Base-by-base conservation (phyloP, 2,329 filamentous ascomycete genomes). In the Aspergillus vadensis region DNA sequence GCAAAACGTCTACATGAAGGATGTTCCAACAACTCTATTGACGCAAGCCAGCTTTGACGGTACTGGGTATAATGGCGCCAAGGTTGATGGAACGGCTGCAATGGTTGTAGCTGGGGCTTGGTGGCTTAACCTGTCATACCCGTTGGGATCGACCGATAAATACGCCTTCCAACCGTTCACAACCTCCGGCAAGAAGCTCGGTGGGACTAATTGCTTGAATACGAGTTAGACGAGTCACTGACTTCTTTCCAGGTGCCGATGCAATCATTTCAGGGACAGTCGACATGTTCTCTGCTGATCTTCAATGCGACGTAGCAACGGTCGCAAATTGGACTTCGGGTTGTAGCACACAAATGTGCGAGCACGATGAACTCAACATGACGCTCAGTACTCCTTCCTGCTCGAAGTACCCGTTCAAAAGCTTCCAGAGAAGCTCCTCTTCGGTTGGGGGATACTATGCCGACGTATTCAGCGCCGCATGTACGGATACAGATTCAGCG, bases 151-250 rank as follows among this genome's bases (percentile, higher is more conserved):
- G 15, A 61, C 59, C 14, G 55, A 58, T 9, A n/a, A 52, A 21
- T 58, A 63, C 25, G 61, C 61, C 12, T 61, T 61, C 25, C 21
- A 43, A 23, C 52, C 53, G 10, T 63, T 63, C 39, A 58, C 17
- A 5, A 48, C 21, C 9, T 53, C 48, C 5, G 7, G 32, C 12
- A 19, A 23, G 3, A 10, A 21, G 17, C 30, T 50, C 14, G 56
- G 56, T 44, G 27, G n/a, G 55, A 14, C 32, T 6, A 14, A 12
- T 5, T n/a, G 4, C 12, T 14, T 4, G 5, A 4, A 8, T 17
- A 5, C 4, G 7, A 1, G 6, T 5, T 4, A n/a, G 10, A 10
- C 10, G 4, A 23, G 7, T 8, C 5, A 21, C 14, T 60, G 23
- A 43, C n/a, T 52, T 1, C 3, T 21, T 5, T 27, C 4, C 38